Percentiles rank a stretch among this genome's conserved stretches.
Conservation (phyloP, 768 basidiomycete species). For the Hericium alpestre region DNA sequence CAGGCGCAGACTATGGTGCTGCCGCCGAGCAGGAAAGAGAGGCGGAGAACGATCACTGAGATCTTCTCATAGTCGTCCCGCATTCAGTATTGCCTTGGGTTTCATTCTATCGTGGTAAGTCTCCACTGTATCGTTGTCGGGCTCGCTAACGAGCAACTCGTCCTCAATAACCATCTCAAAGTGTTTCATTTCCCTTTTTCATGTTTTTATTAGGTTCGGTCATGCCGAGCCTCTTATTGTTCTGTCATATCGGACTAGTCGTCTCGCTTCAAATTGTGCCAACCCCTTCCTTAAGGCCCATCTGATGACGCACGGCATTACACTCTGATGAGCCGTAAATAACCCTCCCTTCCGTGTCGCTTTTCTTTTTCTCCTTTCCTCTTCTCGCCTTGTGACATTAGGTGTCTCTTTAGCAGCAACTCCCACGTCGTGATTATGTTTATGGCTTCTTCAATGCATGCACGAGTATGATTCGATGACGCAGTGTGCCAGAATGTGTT, state of each 20-base stretch:
- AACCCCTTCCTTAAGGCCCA: background rate
- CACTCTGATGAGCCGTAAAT: background rate
- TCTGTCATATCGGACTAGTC: background rate
- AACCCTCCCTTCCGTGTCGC: background rate
- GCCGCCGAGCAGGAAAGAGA: constrained; percentile 26
- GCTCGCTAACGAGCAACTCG: no score
- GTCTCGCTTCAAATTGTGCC: background rate
- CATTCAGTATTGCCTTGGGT: background rate
- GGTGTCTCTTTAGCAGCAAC: background rate
- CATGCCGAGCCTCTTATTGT: background rate
- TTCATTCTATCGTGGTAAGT: background rate
- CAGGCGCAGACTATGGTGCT: constrained; percentile 24
- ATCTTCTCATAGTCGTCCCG: constrained; percentile 26
- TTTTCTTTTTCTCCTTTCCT: background rate
- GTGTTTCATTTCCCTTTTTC: background rate
- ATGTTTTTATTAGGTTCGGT: background rate
- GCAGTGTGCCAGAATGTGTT: background rate
- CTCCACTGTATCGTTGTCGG: no score
- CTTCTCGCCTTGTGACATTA: background rate
- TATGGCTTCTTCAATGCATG: background rate
- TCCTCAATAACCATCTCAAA: background rate
- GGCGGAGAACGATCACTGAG: constrained; percentile 42
- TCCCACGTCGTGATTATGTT: background rate
- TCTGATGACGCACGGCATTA: background rate
- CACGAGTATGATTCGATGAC: background rate